Percentiles rank a stretch among this genome's conserved stretches.
These are phyloP conservation scores for Colletotrichum musae DNA, from an alignment of 2,329 filamentous ascomycete genomes.

Conservation along the genomic window DNA sequence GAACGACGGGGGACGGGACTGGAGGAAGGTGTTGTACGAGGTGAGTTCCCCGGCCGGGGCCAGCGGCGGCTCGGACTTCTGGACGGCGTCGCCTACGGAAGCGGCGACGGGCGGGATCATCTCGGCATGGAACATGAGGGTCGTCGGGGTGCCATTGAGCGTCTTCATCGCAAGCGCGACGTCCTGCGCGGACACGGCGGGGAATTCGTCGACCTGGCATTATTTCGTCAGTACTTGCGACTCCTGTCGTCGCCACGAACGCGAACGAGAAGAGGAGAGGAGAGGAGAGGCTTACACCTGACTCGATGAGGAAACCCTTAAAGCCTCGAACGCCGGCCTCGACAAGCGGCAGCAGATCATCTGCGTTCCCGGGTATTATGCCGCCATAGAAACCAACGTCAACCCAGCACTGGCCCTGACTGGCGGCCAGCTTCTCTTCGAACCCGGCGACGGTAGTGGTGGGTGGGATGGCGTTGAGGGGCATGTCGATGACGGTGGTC, in stretches of 20 bases:
- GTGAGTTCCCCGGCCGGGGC: slow-evolving; percentile 80
- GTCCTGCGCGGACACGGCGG: slow-evolving; percentile 85
- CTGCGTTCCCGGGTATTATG: slow-evolving; percentile 89
- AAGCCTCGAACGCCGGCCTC: slow-evolving; percentile 92
- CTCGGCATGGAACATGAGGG: slow-evolving; percentile 99
- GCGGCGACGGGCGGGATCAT: slow-evolving; percentile 92
- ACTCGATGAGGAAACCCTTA: slow-evolving; percentile 98
- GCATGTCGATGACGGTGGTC: slow-evolving; percentile 98
- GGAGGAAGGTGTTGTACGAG: slow-evolving; percentile 90
- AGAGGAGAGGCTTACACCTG: slow-evolving; percentile 75
- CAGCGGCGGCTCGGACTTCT: slow-evolving; percentile 77
- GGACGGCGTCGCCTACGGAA: slow-evolving; percentile 84
- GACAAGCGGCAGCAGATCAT: slow-evolving; percentile 84
- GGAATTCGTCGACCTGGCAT: slow-evolving; percentile 90
- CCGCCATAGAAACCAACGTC: slow-evolving; percentile 99
- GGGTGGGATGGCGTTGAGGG: slow-evolving; percentile 94
- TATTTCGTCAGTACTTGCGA: slow-evolving; percentile 34
- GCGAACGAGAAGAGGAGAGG: background rate
- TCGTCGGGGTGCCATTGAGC: slow-evolving; percentile 85
- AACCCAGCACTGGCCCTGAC: slow-evolving; percentile 92
- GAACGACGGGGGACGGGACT: slow-evolving; percentile 89
- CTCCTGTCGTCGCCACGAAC: too few relatives aligned
- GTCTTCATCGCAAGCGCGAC: slow-evolving; percentile 85
- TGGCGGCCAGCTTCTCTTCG: slow-evolving; percentile 87
- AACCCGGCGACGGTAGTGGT: slow-evolving; percentile 90